Conservation (phyloP, 2,329 filamentous ascomycete genomes). For the Alternaria infectoria region DNA sequence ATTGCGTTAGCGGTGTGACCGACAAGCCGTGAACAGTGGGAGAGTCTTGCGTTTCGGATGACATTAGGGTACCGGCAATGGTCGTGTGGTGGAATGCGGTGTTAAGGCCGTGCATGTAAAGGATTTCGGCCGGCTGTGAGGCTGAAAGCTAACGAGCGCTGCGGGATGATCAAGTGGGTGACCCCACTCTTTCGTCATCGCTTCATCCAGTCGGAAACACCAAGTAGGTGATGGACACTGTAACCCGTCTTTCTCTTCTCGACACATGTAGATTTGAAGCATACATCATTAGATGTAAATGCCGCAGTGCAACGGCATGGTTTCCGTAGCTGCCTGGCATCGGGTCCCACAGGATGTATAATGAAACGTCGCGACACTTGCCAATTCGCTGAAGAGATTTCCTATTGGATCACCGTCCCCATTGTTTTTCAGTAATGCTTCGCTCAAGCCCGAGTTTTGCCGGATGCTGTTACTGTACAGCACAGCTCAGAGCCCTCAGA, state of each 20-base stretch:
- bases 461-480: conserved; percentile 21
- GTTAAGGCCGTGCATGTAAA: not conserved
- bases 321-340: not conserved
- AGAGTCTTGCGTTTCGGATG: not conserved
- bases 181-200: conserved; percentile 7
- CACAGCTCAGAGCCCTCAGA: conserved; percentile 3
- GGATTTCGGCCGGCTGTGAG: conserved; percentile 15
- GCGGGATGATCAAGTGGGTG: conserved; percentile 18
- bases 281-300: not conserved
- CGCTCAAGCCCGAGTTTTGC: conserved; percentile 38
- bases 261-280: not conserved
- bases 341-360: not conserved
- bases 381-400: conserved; percentile 10
- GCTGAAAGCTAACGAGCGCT: conserved; percentile 24
- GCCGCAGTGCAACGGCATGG: not conserved
- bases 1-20: conserved; percentile 41
- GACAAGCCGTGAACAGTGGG: conserved; percentile 35
- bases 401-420: conserved; percentile 25
- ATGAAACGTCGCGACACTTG: not conserved
- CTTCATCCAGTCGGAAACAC: not conserved
- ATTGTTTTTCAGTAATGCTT: conserved; percentile 29
- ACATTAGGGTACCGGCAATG: conserved; percentile 5
- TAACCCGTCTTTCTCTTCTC: not conserved
- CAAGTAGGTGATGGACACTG: not conserved
- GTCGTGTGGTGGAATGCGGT: not conserved